A percentile compares a stretch with the other conserved stretches of the same genome.
Evolutionary conservation across 2,329 filamentous ascomycete genomes (phyloP).

Genomic region (Myriosclerotinia curreyana): DNA sequence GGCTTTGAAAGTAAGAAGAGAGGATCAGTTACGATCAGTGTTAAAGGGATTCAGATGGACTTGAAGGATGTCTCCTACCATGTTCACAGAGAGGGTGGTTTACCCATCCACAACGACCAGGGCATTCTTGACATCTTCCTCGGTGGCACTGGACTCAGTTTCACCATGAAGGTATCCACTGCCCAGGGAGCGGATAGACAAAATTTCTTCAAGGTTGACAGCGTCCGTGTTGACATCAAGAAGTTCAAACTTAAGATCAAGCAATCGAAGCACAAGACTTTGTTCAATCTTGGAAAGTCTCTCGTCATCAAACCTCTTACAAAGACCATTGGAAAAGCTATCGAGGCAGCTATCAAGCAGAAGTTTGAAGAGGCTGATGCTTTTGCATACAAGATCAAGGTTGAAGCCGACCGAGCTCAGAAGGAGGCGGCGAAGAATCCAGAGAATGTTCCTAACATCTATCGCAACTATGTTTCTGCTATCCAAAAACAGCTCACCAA

Average conservation of each 20-base stretch:
- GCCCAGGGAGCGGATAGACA: slow-evolving; percentile 71
- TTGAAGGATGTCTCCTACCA: slow-evolving; percentile 89
- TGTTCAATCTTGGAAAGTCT: slow-evolving; percentile 85
- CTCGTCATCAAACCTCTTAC: slow-evolving; percentile 69
- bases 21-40: slow-evolving; percentile 77
- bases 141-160: slow-evolving; percentile 82
- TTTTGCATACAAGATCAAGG: slow-evolving; percentile 72
- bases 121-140: slow-evolving; percentile 88
- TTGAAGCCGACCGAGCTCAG: slow-evolving; percentile 72
- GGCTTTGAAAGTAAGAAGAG: slow-evolving; percentile 75
- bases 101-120: slow-evolving; percentile 81
- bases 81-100: slow-evolving; percentile 90
- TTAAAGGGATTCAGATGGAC: slow-evolving; percentile 90
- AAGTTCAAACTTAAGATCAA: slow-evolving; percentile 84
- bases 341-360: slow-evolving; percentile 81
- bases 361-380: slow-evolving; percentile 73
- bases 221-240: slow-evolving; percentile 78
- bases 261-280: slow-evolving; percentile 90
- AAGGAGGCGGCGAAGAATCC: slow-evolving; percentile 45
- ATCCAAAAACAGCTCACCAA: slow-evolving; percentile 70
- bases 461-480: slow-evolving; percentile 77
- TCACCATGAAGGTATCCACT: slow-evolving; percentile 85
- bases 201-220: slow-evolving; percentile 93
- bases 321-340: slow-evolving; percentile 83
- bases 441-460: slow-evolving; percentile 77